Evolutionary conservation across 1,284 basidiomycete genomes (phyloP).

Genomic region (Puccinia novopanici): DNA sequence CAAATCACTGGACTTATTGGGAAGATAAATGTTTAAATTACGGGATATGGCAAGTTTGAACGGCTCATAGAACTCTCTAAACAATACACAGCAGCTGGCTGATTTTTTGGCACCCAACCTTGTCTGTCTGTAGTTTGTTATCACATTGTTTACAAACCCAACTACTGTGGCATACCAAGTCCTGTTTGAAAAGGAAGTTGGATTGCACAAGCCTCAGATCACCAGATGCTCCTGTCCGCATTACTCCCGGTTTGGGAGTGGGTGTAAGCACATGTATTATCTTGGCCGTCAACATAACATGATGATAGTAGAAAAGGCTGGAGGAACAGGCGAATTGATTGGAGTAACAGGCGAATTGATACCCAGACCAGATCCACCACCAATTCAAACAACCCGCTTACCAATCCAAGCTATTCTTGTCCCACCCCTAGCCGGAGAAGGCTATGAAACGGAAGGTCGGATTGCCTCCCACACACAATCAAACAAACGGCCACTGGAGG

Average conservation of each 20-base stretch:
- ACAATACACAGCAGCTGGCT: background rate
- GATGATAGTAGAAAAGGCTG: background rate
- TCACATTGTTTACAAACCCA: background rate
- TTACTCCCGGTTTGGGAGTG: background rate
- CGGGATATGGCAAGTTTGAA: background rate
- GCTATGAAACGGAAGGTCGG: too few species aligned
- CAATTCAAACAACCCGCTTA: too few species aligned
- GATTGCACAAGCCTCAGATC: background rate
- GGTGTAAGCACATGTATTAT: background rate
- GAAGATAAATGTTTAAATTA: background rate
- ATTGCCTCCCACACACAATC: too few species aligned
- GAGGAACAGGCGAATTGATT: too few species aligned
- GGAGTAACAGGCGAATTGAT: too few species aligned
- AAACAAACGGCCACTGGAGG: too few species aligned
- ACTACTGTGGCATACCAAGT: background rate
- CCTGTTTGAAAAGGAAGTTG: too few species aligned
- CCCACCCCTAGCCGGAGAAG: too few species aligned
- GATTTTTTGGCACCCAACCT: too few species aligned
- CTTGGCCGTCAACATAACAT: background rate
- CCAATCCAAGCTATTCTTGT: too few species aligned
- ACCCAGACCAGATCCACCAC: too few species aligned
- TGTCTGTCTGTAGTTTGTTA: background rate
- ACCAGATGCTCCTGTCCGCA: background rate
- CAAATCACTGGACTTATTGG: background rate
- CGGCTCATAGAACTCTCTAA: background rate